These are phyloP conservation scores for Candida maesae DNA, from an alignment of 805 yeast genomes.

Conservation along the genomic window DNA sequence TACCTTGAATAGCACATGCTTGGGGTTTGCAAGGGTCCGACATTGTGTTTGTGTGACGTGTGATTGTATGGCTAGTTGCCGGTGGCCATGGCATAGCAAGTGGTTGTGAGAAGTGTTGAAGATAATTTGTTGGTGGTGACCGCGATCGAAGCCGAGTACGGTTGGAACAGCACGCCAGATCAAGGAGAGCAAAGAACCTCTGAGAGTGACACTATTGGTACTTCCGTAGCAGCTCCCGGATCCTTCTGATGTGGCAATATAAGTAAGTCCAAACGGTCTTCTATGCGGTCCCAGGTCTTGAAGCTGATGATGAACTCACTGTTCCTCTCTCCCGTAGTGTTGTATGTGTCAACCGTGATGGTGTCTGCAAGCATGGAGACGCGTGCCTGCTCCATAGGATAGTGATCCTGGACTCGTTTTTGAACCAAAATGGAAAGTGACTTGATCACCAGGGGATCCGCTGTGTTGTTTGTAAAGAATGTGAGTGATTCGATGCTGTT, in stretches of 20 bases:
- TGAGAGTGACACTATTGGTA: background rate
- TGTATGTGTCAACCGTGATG: constrained; percentile 3
- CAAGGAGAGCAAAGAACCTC: background rate
- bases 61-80: no score
- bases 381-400: background rate
- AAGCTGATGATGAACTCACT: background rate
- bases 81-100: no score
- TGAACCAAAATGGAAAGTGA: background rate
- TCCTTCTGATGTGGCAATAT: background rate
- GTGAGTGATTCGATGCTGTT: background rate
- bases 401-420: background rate
- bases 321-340: constrained; percentile 3
- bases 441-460: background rate
- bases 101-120: background rate
- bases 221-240: background rate
- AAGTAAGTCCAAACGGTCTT: background rate
- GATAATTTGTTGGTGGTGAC: background rate
- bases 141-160: no score
- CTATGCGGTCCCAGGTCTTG: no score
- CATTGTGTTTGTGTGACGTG: constrained; percentile 1
- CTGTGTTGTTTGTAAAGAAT: background rate
- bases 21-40: constrained; percentile 61
- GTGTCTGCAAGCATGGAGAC: background rate
- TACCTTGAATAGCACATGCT: constrained; percentile 79
- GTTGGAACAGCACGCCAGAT: no score